Base-by-base conservation (phyloP, 2,329 filamentous ascomycete species). In the Colletotrichum sojae region DNA sequence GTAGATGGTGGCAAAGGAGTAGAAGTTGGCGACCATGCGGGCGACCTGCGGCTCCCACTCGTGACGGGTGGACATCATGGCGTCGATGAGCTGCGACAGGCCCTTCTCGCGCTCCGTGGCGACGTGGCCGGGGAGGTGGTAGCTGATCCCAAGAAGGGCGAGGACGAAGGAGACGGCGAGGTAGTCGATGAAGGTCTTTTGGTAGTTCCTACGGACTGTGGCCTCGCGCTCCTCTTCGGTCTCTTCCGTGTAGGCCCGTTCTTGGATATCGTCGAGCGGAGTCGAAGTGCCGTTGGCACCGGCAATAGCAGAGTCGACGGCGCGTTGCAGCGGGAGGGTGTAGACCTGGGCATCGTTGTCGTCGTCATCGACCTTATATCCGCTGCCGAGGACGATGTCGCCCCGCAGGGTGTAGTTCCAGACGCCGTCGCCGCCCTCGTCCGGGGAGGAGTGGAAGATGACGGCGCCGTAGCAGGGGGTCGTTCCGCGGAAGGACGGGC, bases 351-450 rank as follows among this genome's bases (percentile, higher is more conserved):
- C 84, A 75, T 92, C 90, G 73, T 94, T 93, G 43, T 76, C 82
- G 36, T 82, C 78, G 13, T 83, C 80, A 51, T 88, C 82, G 20
- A 90, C 87, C 71, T 86, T 84, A 63, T 93, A 87, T 49, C 82
- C 82, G 9, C 75, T 75, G 15, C 87, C 86, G 0, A 92, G 82
- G 1, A 85, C 83, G 4, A 73, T 63, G 86, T 94, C 92, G 2
- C 88, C 88, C 62, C 91, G 83, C 16, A 94, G 81, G 0, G 91
- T 92, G 76, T 94, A 94, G 78, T 94, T 94, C 92, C 92, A 94
- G 12, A 73, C 67, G 6, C 73, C 75, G 4, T 73, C 73, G 0
- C 57, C 20, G 1, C 69, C 69, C 76, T 93, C 89, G 0, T 80
- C 83, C 0, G 92, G 91, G 2, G 91, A 93, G 1, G 90, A 89